phyloP scores from a whole-genome alignment of 495 filamentous ascomycete species.

The Astrothelium subdiscretum region DNA sequence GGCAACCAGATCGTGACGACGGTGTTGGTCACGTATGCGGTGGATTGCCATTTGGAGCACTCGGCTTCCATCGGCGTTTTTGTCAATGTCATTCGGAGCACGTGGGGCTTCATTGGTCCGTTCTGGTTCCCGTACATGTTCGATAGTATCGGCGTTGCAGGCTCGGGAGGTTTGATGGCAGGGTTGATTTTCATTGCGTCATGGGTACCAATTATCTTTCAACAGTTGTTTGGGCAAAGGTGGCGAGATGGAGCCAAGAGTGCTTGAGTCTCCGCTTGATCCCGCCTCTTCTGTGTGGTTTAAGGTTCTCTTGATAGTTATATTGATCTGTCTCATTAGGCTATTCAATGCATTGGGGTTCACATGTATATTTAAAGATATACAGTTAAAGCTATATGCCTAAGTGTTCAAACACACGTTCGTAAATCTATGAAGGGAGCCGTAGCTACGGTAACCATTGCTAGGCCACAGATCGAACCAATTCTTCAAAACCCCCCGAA shows the following conservation, averaged over 20 bases:
- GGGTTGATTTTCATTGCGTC: slow-evolving; percentile 18
- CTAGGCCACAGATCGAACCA: too few relatives aligned
- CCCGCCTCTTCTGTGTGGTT: not conserved
- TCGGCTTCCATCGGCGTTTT: slow-evolving; percentile 44
- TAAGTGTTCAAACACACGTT: too few relatives aligned
- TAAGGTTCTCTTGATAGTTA: not conserved
- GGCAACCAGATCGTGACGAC: slow-evolving; percentile 48
- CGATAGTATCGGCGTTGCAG: slow-evolving; percentile 31
- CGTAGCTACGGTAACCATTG: too few relatives aligned
- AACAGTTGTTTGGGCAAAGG: not conserved
- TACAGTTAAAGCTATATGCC: too few relatives aligned
- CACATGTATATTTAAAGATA: too few relatives aligned
- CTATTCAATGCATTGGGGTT: too few relatives aligned
- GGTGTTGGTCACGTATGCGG: slow-evolving; percentile 41
- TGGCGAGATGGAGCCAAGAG: not conserved
- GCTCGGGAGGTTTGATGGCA: slow-evolving; percentile 32
- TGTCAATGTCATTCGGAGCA: slow-evolving; percentile 41
- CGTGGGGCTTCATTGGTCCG: slow-evolving; percentile 46
- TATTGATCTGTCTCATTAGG: too few relatives aligned
- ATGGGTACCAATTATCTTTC: not conserved
- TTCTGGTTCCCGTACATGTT: slow-evolving; percentile 49
- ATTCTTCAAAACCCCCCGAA: too few relatives aligned
- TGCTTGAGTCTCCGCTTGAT: not conserved
- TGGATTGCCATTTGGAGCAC: slow-evolving; percentile 40
- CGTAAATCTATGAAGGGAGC: too few relatives aligned